Evolutionary conservation across 495 filamentous ascomycete genomes (phyloP), one percentile per base, ranked within the genome.

Genomic region (Aspergillus sclerotiicarbonarius): DNA sequence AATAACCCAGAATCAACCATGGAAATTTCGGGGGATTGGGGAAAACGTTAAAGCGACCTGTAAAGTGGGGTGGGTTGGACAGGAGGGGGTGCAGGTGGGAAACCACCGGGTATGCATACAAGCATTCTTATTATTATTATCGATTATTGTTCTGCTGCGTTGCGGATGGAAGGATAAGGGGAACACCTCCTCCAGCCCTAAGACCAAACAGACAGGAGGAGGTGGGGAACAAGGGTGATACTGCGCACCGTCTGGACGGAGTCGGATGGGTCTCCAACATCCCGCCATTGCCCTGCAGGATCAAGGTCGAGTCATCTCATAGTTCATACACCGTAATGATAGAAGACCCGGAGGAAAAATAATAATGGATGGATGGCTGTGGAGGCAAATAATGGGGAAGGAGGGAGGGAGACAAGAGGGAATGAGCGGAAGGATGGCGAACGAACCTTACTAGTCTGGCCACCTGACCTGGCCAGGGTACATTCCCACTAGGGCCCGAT

Each of bases 401-500:
- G 49, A 51, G 50, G 25, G 49, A 51, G 50, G 57, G 31, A 58
- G 44, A 12, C 41, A 37, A 53, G 53, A 33, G 25, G 25, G 16
- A 53, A 53, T 32, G 32, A 41, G 2, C 37, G n/a, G 37, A 20
- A 37, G n/a, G 8, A 37, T 10, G 20, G 20, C 6, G 32, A 20
- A 32, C 6, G 35, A 32, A 53, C 5, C 25, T 25, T 25, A 25
- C 9, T 16, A 16, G 41, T 45, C 19, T 45, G 41, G n/a, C 41
- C 15, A 45, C 7, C 41, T 16, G 15, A 25, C 25, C 25, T 12
- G 10, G 13, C 5, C 12, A 33, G 20, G 58, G 48, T 71, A 57
- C 68, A 62, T 71, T 75, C 72, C 72, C 69, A 73, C 67, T 75
- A 75, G 72, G 61, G 59, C 62, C 63, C 65, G 65, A 74, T 70